Conservation (phyloP, 495 filamentous ascomycete species). For the Glarea lozoyensis region DNA sequence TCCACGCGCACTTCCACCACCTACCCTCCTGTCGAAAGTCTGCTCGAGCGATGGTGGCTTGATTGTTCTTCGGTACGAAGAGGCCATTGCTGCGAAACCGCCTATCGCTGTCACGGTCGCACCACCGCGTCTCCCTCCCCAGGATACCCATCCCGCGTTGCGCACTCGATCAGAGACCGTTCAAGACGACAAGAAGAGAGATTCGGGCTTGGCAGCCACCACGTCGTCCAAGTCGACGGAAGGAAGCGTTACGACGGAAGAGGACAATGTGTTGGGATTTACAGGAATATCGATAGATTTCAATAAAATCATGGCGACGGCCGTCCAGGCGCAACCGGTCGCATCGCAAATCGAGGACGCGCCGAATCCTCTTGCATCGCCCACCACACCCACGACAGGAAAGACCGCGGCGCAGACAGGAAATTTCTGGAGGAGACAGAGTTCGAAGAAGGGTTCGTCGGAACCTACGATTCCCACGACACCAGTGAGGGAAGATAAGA, state of each 20-base stretch:
- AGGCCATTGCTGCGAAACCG: slow-evolving; percentile 43
- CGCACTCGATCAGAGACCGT: neutral
- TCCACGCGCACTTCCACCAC: no score
- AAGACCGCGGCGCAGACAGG: neutral
- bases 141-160: slow-evolving; percentile 17
- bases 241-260: slow-evolving; percentile 2
- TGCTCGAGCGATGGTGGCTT: slow-evolving; percentile 40
- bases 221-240: slow-evolving; percentile 6
- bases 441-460: neutral
- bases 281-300: slow-evolving; percentile 10
- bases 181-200: slow-evolving; percentile 15
- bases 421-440: slow-evolving; percentile 14
- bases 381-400: slow-evolving; percentile 2
- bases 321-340: neutral
- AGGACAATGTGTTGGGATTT: slow-evolving; percentile 6
- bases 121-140: slow-evolving; percentile 14
- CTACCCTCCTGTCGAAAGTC: no score
- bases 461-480: neutral
- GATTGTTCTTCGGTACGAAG: slow-evolving; percentile 45
- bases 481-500: neutral
- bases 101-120: slow-evolving; percentile 26
- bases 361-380: neutral
- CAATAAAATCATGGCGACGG: neutral
- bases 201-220: slow-evolving; percentile 19
- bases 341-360: neutral